phyloP scores from a whole-genome alignment of 495 filamentous ascomycete species.

The Penicillium malachiteum region DNA sequence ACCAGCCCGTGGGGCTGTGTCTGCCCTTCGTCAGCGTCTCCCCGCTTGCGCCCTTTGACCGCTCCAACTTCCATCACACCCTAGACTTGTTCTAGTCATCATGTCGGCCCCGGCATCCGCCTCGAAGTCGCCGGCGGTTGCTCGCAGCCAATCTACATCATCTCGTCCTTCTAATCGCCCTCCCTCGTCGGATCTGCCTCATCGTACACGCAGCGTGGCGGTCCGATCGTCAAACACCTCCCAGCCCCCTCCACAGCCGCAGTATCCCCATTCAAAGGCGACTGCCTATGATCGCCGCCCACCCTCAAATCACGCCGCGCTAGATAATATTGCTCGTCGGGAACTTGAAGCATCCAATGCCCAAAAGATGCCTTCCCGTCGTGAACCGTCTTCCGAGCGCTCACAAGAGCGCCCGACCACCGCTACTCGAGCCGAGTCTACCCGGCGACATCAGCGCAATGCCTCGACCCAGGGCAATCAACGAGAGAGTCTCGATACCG shows the following conservation, averaged over 20 bases:
- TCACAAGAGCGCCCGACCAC: slow-evolving; percentile 47
- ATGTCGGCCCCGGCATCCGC: slow-evolving; percentile 54
- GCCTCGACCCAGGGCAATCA: slow-evolving; percentile 45
- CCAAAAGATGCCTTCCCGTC: slow-evolving; percentile 48
- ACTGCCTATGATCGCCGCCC: slow-evolving; percentile 51
- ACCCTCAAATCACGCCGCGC: slow-evolving; percentile 49
- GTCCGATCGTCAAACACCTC: slow-evolving; percentile 42
- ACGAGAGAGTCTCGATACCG: slow-evolving; percentile 58
- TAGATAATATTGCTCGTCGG: slow-evolving; percentile 53
- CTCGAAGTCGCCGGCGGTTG: slow-evolving; percentile 45
- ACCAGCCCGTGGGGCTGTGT: slow-evolving; percentile 8
- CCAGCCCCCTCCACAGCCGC: slow-evolving; percentile 36
- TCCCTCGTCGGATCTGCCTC: slow-evolving; percentile 51
- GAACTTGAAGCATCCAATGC: slow-evolving; percentile 59
- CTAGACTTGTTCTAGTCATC: slow-evolving; percentile 19
- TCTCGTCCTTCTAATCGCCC: slow-evolving; percentile 43
- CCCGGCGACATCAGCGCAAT: slow-evolving; percentile 42
- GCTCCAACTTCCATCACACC: slow-evolving; percentile 13
- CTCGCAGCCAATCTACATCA: slow-evolving; percentile 56
- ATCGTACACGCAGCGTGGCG: slow-evolving; percentile 56
- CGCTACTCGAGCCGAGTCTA: slow-evolving; percentile 52
- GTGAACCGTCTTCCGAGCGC: slow-evolving; percentile 54
- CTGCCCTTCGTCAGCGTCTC: slow-evolving; percentile 16
- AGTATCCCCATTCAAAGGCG: slow-evolving; percentile 48
- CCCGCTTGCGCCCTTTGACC: slow-evolving; percentile 27